A percentile compares a stretch with the other conserved stretches of the same genome.
These are phyloP conservation scores for Fusarium bactridioides DNA, from an alignment of 2,329 filamentous ascomycete species.

Conservation along the genomic window DNA sequence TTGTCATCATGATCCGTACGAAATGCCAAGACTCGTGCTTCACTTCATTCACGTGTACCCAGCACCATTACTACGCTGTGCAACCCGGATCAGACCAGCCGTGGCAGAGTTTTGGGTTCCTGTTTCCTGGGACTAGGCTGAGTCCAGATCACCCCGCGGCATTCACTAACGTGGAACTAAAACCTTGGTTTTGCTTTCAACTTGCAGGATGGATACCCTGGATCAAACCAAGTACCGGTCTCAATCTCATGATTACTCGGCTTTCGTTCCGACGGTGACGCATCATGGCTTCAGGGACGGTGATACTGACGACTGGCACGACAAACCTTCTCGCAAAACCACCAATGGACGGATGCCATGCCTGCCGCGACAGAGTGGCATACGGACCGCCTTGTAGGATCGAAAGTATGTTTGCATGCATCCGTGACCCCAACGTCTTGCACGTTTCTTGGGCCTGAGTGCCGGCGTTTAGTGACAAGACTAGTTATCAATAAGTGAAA, in stretches of 20 bases:
- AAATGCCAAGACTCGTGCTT: background rate
- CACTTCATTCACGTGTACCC: background rate
- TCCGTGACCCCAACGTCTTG: constrained; percentile 12
- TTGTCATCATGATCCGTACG: background rate
- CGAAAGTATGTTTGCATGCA: constrained; percentile 29
- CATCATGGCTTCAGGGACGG: background rate
- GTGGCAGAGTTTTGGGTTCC: constrained; percentile 10
- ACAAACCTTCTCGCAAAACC: background rate
- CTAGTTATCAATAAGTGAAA: background rate
- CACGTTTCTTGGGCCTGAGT: background rate
- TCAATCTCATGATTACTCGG: background rate
- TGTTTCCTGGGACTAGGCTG: constrained; percentile 13
- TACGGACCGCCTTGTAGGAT: constrained; percentile 10
- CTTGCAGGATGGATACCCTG: background rate
- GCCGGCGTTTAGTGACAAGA: background rate
- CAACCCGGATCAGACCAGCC: background rate
- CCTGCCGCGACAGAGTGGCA: background rate
- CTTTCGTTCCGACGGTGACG: background rate
- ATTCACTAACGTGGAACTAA: constrained; percentile 23
- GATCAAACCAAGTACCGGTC: constrained; percentile 1
- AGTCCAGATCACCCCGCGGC: constrained; percentile 30
- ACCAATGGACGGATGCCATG: background rate
- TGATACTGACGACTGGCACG: background rate
- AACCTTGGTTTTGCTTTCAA: background rate
- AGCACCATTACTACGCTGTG: background rate